Evolutionary conservation across 2,329 filamentous ascomycete species (phyloP), one percentile per base, ranked within the genome.

Genomic region (Aphanocladium album): DNA sequence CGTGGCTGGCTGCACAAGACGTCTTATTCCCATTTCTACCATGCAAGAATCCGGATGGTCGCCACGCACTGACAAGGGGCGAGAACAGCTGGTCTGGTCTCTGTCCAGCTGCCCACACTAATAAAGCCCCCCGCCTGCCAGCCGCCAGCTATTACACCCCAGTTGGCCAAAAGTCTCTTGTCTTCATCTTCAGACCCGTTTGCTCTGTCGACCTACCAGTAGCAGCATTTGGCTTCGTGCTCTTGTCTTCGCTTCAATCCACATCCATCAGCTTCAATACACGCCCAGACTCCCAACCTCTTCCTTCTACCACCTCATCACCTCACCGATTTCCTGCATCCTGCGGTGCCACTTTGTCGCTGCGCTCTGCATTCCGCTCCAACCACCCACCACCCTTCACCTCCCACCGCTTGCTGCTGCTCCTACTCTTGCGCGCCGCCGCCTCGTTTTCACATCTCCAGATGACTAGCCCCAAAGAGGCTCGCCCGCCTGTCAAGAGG

Each of bases 401-500:
- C 53, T 30, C 41, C 53, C 27, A 53, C 50, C 49, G 27, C 39
- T 37, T 23, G 49, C 49, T 54, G 39, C 41, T 25, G 16, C 49
- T 53, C 17, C 25, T 33, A 23, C 33, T n/a, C n/a, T n/a, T 6
- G 12, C 50, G 23, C 39, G 39, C 23, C 35, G 46, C 55, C 50
- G 47, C 55, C 54, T 59, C 60, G 37, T 57, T 47, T 54, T 49
- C 43, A 45, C 45, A 57, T 30, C 53, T 49, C 50, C 64, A 63
- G 60, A 63, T 63, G 62, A 45, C 59, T 58, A 59, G 55, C 54
- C 50, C 54, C 50, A 52, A 61, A 43, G n/a, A 57, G 45, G 49
- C 43, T 51, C 56, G 55, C 25, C 60, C 50, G 50, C 60, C 62
- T 52, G 60, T 57, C 21, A 61, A 60, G 60, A 63, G 46, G 59